phyloP scores from a whole-genome alignment of 2,329 filamentous ascomycete genomes.

The Thielaviopsis populi region DNA sequence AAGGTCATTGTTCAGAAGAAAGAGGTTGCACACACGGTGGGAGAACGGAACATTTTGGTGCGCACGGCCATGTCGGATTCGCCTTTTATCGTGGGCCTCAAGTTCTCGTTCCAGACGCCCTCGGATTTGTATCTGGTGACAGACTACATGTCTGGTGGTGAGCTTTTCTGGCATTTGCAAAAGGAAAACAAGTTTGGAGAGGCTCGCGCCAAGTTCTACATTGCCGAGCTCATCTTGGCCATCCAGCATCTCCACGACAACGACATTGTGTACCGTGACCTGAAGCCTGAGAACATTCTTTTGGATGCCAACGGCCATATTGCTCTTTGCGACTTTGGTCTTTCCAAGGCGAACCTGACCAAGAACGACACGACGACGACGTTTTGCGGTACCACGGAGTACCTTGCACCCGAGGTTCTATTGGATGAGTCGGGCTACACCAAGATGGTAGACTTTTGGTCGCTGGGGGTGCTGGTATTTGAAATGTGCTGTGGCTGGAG shows the following conservation, averaged over 20 bases:
- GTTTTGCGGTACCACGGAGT: constrained; percentile 96
- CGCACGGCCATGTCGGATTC: constrained; percentile 92
- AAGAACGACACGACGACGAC: constrained; percentile 98
- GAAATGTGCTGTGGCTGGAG: constrained; percentile 99
- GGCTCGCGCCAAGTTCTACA: constrained; percentile 93
- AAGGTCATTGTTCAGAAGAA: constrained; percentile 99
- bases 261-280: constrained; percentile 92
- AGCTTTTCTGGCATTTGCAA: constrained; percentile 96
- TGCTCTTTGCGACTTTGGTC: constrained; percentile 88
- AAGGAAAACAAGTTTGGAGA: constrained; percentile 94
- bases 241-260: constrained; percentile 91
- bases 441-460: constrained; percentile 99
- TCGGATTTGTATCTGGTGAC: constrained; percentile 97
- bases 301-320: constrained; percentile 96
- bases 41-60: constrained; percentile 92
- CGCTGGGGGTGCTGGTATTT: constrained; percentile 88
- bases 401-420: constrained; percentile 86
- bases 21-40: constrained; percentile 91
- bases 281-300: constrained; percentile 96
- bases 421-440: constrained; percentile 95
- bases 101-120: constrained; percentile 96
- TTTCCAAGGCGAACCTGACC: constrained; percentile 93
- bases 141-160: constrained; percentile 97
- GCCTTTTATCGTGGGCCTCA: constrained; percentile 92
- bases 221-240: constrained; percentile 88